These are phyloP conservation scores for Aspergillus novofumigatus DNA, from an alignment of 2,329 filamentous ascomycete species.

Conservation along the genomic window DNA sequence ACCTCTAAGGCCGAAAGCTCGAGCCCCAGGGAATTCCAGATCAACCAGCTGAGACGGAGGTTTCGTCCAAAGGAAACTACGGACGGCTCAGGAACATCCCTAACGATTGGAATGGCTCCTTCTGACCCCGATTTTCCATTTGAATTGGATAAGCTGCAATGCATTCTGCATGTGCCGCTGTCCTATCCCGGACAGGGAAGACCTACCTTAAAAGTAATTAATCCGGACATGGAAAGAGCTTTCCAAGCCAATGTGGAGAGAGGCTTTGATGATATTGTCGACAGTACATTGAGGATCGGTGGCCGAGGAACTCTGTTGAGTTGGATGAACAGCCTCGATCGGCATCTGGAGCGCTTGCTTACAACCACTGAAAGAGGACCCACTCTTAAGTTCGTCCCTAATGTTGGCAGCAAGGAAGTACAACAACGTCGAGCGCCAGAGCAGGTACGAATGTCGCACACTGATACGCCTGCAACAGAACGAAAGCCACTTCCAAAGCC, in stretches of 20 bases:
- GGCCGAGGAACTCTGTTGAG: conserved; percentile 55
- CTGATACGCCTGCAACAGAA: neutral
- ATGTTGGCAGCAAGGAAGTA: conserved; percentile 45
- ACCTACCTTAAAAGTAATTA: conserved; percentile 61
- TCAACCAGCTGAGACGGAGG: conserved; percentile 67
- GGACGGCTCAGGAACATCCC: conserved; percentile 49
- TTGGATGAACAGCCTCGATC: conserved; percentile 67
- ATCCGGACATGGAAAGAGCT: conserved; percentile 66
- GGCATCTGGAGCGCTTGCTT: conserved; percentile 65
- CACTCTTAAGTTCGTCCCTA: conserved; percentile 65
- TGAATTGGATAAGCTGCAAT: conserved; percentile 65
- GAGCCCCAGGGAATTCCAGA: conserved; percentile 69
- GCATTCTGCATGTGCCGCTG: conserved; percentile 61
- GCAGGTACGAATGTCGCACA: neutral
- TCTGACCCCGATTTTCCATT: conserved; percentile 84
- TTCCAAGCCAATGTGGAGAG: conserved; percentile 73
- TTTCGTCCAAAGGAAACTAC: conserved; percentile 52
- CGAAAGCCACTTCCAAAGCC: neutral
- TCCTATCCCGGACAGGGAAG: conserved; percentile 55
- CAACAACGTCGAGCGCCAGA: conserved; percentile 2
- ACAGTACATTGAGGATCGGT: conserved; percentile 45
- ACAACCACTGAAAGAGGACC: conserved; percentile 66
- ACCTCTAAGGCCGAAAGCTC: conserved; percentile 60
- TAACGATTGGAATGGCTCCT: conserved; percentile 64
- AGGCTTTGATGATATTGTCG: conserved; percentile 64